phyloP scores from a whole-genome alignment of 345 rosid species.

The Syzygium aqueum region DNA sequence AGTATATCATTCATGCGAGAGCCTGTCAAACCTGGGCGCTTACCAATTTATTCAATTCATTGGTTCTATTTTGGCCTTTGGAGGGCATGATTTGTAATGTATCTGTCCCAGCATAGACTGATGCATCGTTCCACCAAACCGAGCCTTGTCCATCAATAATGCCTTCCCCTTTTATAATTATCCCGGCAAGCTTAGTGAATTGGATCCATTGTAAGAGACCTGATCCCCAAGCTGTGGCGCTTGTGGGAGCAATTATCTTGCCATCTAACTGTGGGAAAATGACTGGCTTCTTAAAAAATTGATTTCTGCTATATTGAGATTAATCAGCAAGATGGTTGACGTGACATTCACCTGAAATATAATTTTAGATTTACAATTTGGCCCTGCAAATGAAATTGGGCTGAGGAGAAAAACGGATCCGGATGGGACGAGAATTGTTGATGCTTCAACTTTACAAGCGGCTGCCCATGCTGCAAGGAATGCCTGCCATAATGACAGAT shows the following conservation, averaged over 20 bases:
- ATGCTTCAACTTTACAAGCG: slow-evolving; percentile 53
- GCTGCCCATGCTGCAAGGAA: slow-evolving; percentile 58
- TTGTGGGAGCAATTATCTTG: slow-evolving; percentile 61
- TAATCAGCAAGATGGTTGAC: background rate
- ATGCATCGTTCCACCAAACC: slow-evolving; percentile 58
- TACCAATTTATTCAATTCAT: slow-evolving; percentile 12
- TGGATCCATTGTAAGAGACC: slow-evolving; percentile 70
- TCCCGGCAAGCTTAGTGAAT: slow-evolving; percentile 40
- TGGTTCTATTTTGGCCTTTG: background rate
- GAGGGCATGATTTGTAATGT: background rate
- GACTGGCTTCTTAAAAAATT: background rate
- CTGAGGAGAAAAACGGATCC: slow-evolving; percentile 57
- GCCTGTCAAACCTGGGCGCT: background rate
- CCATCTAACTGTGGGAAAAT: slow-evolving; percentile 56
- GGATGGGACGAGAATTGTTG: slow-evolving; percentile 56
- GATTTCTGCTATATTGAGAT: background rate
- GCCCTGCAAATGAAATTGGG: slow-evolving; percentile 62
- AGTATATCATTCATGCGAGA: background rate
- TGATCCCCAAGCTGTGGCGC: slow-evolving; percentile 45
- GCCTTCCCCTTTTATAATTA: slow-evolving; percentile 59
- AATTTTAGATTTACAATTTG: slow-evolving; percentile 44
- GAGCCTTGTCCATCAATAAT: slow-evolving; percentile 71
- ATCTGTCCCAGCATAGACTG: background rate
- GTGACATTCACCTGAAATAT: slow-evolving; percentile 47
- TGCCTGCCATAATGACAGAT: slow-evolving; percentile 31